Evolutionary conservation across 306 rosid species (phyloP).

Genomic region (Vigna unguiculata): DNA sequence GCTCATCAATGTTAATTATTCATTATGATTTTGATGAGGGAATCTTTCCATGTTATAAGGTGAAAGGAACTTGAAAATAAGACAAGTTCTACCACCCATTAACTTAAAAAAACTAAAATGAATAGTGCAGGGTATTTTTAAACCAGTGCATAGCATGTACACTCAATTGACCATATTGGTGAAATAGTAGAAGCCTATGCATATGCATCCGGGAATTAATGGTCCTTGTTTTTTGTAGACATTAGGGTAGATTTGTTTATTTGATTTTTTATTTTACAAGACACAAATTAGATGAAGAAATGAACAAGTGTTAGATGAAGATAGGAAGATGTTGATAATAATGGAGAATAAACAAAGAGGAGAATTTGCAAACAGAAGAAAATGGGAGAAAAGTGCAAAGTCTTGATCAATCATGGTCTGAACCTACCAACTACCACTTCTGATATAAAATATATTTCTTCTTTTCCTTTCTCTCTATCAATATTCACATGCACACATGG

Average conservation of each 20-base stretch:
- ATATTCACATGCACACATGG: conserved; percentile 85
- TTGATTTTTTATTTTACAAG: neutral
- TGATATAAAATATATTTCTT: conserved; percentile 15
- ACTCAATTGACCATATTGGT: conserved; percentile 47
- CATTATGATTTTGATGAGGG: conserved; percentile 59
- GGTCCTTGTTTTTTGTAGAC: conserved; percentile 32
- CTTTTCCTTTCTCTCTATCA: conserved; percentile 34
- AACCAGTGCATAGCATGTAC: conserved; percentile 33
- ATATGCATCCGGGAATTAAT: conserved; percentile 41
- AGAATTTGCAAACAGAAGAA: conserved; percentile 53
- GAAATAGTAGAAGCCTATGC: conserved; percentile 30
- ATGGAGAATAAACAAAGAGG: conserved; percentile 41
- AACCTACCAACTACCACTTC: conserved; percentile 68
- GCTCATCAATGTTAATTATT: conserved; percentile 52
- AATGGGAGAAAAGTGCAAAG: conserved; percentile 64
- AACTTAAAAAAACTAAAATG: conserved; percentile 8
- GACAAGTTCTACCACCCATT: conserved; percentile 57
- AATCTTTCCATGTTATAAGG: conserved; percentile 85
- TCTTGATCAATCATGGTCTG: conserved; percentile 64
- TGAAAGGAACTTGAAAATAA: conserved; percentile 62
- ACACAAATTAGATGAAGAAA: conserved; percentile 33
- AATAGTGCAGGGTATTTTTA: conserved; percentile 24
- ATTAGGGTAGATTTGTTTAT: conserved; percentile 3
- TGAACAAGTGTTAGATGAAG: conserved; percentile 32
- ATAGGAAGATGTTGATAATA: conserved; percentile 39